These are phyloP conservation scores for Elaeis oleifera DNA, from an alignment of 202 grass and related monocot species.

Conservation along the genomic window DNA sequence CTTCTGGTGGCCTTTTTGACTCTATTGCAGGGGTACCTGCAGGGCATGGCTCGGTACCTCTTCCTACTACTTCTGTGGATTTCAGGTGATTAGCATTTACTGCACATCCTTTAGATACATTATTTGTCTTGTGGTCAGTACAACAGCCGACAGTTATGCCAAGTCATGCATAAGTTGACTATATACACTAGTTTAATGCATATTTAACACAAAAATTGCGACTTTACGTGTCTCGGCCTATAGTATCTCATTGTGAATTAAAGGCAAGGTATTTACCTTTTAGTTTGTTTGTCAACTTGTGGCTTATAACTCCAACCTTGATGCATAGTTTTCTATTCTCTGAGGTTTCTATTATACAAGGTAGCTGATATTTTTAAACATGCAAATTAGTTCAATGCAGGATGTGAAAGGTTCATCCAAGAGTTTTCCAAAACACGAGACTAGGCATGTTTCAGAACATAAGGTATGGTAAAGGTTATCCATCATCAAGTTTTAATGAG, in stretches of 20 bases:
- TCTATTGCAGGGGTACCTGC: slow-evolving; percentile 4
- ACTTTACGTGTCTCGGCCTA: background rate
- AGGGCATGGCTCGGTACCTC: slow-evolving; percentile 24
- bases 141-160: background rate
- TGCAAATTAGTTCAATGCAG: slow-evolving; percentile 30
- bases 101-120: background rate
- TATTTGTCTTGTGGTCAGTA: background rate
- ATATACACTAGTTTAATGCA: background rate
- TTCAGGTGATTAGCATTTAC: slow-evolving; percentile 47
- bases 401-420: slow-evolving; percentile 65
- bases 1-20: slow-evolving; percentile 35
- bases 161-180: background rate
- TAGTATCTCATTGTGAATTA: background rate
- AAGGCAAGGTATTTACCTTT: too few relatives aligned
- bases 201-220: too few relatives aligned
- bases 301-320: too few relatives aligned
- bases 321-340: too few relatives aligned
- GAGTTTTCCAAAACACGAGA: slow-evolving; percentile 76
- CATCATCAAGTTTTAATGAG: background rate
- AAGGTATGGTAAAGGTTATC: slow-evolving; percentile 34
- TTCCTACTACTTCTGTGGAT: slow-evolving; percentile 38
- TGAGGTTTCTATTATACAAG: background rate
- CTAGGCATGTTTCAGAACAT: slow-evolving; percentile 70
- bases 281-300: too few relatives aligned
- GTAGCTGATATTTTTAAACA: background rate